Conservation (phyloP, 164 flowering plant genomes). For the Hamamelis virginiana region DNA sequence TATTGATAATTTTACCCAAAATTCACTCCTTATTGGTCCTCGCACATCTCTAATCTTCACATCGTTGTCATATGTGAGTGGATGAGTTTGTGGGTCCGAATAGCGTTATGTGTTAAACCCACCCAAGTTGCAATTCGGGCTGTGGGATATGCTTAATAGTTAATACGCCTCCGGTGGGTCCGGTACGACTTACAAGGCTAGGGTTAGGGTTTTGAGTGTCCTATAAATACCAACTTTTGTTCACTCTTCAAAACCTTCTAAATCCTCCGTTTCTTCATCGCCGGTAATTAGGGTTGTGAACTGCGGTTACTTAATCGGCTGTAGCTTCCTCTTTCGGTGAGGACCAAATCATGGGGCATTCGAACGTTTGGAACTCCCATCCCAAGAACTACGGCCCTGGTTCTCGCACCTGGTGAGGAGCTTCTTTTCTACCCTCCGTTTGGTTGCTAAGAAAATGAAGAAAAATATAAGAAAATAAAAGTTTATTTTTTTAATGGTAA, state of each 20-base stretch:
- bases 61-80: too few species aligned
- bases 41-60: too few species aligned
- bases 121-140: not conserved
- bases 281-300: constrained; percentile 8
- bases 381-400: constrained; percentile 68
- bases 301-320: too few species aligned
- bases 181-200: not conserved
- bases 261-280: not conserved
- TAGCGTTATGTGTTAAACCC: not conserved
- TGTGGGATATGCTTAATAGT: not conserved
- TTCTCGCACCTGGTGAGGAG: constrained; percentile 51
- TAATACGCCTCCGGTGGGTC: not conserved
- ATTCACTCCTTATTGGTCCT: too few species aligned
- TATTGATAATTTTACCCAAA: too few species aligned
- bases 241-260: not conserved
- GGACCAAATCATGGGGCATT: constrained; percentile 45
- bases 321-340: not conserved
- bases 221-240: not conserved
- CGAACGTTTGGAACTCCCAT: constrained; percentile 62
- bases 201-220: not conserved
- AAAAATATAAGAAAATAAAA: not conserved
- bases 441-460: not conserved
- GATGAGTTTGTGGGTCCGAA: too few species aligned
- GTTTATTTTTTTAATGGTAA: not conserved
- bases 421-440: not conserved